phyloP scores from a whole-genome alignment of 352 stramenopile species.

The Pythium insidiosum region DNA sequence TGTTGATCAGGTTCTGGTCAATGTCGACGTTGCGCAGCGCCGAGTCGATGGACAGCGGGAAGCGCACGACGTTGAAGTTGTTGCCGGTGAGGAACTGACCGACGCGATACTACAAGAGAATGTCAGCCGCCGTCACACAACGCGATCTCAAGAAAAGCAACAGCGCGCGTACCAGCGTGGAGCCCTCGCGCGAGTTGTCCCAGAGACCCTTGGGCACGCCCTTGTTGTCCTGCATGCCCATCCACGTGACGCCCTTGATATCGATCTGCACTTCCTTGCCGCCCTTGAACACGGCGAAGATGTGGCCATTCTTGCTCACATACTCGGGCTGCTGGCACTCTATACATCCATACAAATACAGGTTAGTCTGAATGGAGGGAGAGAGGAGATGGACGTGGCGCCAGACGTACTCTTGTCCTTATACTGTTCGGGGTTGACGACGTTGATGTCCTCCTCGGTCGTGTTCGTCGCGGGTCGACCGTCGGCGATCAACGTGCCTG shows the following conservation, averaged over 20 bases:
- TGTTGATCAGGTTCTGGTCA: conserved; percentile 63
- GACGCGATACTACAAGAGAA: too few relatives aligned
- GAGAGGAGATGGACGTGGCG: too few relatives aligned
- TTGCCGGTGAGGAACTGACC: conserved; percentile 66
- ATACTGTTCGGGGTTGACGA: conserved; percentile 71
- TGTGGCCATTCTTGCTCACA: conserved; percentile 67
- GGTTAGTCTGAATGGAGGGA: too few relatives aligned
- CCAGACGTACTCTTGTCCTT: conserved; percentile 32
- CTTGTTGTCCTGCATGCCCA: conserved; percentile 68
- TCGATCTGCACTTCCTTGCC: conserved; percentile 56
- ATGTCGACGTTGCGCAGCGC: conserved; percentile 61
- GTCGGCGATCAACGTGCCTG: conserved; percentile 59
- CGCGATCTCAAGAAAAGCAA: too few relatives aligned
- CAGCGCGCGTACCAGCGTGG: too few relatives aligned
- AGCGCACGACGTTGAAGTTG: conserved; percentile 75
- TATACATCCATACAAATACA: conserved; percentile 4
- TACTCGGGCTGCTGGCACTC: conserved; percentile 81
- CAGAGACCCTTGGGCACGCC: conserved; percentile 70
- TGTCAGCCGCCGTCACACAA: too few relatives aligned
- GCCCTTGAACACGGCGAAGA: conserved; percentile 45
- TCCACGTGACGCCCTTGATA: conserved; percentile 85
- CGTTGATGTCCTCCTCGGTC: conserved; percentile 30
- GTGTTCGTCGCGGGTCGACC: conserved; percentile 28
- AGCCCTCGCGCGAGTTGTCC: conserved; percentile 73
- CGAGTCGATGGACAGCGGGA: conserved; percentile 66